These are phyloP conservation scores for Lactarius indigo DNA, from an alignment of 768 basidiomycete species.

Conservation along the genomic window DNA sequence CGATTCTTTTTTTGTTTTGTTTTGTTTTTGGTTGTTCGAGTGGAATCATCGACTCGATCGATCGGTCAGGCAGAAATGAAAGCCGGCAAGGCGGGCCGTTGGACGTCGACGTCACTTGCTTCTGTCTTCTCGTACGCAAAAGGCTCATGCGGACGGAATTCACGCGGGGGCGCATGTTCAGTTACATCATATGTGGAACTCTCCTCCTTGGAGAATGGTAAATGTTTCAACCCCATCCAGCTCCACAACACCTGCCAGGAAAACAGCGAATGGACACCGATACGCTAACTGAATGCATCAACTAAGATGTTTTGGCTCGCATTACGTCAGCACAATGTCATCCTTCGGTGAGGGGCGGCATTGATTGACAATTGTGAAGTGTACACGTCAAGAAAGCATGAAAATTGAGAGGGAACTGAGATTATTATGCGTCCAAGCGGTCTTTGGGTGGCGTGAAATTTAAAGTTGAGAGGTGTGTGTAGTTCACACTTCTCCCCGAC, in stretches of 20 bases:
- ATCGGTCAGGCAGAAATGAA: neutral
- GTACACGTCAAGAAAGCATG: too few relatives aligned
- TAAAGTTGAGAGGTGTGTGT: neutral
- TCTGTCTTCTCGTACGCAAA: neutral
- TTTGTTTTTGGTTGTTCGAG: neutral
- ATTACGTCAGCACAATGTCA: neutral
- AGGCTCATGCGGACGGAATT: constrained; percentile 3
- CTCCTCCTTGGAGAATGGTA: neutral
- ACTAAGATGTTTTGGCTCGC: neutral
- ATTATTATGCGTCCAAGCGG: neutral
- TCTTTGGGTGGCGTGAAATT: neutral
- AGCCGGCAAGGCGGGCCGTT: neutral
- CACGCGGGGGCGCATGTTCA: neutral
- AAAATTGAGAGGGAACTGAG: neutral
- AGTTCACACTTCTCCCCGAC: neutral
- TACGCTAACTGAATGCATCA: neutral
- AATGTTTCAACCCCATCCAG: neutral
- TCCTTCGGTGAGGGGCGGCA: neutral
- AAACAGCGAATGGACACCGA: neutral
- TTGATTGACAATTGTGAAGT: neutral
- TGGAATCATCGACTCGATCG: constrained; percentile 9
- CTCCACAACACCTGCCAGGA: neutral
- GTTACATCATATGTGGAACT: constrained; percentile 3
- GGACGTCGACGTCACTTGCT: constrained; percentile 9
- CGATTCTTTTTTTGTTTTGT: neutral